A percentile compares a stretch with the other conserved stretches of the same genome.
Evolutionary conservation across 805 yeast species (phyloP).

Genomic region (Schwanniomyces occidentalis): DNA sequence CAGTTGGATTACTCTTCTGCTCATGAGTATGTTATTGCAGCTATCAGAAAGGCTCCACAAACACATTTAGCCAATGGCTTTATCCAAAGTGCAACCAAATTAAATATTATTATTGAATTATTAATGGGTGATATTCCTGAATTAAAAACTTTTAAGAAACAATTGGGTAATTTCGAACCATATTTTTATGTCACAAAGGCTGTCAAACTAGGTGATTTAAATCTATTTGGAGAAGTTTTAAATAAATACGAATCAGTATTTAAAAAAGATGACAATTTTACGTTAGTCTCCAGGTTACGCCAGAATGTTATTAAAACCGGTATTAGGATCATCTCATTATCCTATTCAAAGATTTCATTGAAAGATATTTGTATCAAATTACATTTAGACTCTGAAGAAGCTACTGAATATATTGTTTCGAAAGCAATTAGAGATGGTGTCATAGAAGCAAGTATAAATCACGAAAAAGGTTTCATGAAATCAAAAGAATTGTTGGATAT

Average conservation of each 20-base stretch:
- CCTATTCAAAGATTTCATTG: conserved; percentile 87
- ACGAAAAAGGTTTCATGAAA: conserved; percentile 88
- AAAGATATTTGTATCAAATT: conserved; percentile 92
- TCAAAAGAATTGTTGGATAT: conserved; percentile 83
- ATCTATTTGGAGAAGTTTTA: conserved; percentile 72
- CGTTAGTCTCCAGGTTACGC: conserved; percentile 83
- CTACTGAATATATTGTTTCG: conserved; percentile 95
- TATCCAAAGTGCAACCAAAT: conserved; percentile 83
- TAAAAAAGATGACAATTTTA: conserved; percentile 76
- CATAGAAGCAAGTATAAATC: conserved; percentile 91
- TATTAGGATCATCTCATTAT: conserved; percentile 85
- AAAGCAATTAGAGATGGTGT: conserved; percentile 97
- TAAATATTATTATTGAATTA: conserved; percentile 83
- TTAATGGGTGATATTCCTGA: conserved; percentile 97
- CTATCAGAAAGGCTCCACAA: conserved; percentile 95
- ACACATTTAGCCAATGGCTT: conserved; percentile 83
- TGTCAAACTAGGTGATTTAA: conserved; percentile 88
- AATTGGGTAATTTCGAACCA: conserved; percentile 63
- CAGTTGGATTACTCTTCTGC: conserved; percentile 93
- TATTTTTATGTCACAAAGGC: conserved; percentile 88
- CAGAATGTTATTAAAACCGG: conserved; percentile 98
- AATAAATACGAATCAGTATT: conserved; percentile 60
- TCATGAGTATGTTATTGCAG: conserved; percentile 86
- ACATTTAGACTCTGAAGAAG: conserved; percentile 89
- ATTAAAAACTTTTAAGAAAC: conserved; percentile 71